Evolutionary conservation across 495 filamentous ascomycete genomes (phyloP).

Genomic region (Podospora sp.): DNA sequence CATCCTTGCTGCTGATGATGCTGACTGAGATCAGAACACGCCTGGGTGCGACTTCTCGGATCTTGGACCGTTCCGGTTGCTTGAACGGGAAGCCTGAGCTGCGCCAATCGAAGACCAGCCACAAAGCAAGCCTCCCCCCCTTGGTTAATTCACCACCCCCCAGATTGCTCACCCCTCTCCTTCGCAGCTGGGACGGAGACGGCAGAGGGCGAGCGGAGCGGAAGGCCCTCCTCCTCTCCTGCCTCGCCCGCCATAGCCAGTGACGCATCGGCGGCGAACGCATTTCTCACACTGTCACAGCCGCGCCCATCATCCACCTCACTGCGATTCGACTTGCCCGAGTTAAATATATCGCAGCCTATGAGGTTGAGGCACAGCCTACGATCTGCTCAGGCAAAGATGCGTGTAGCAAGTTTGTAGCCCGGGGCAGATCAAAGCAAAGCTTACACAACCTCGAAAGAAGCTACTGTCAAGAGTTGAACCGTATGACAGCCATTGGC

Average conservation of each 20-base stretch:
- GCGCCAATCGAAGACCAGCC: slow-evolving; percentile 12
- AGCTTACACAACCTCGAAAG: not conserved
- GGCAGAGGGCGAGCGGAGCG: not conserved
- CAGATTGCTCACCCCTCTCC: not conserved
- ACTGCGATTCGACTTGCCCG: slow-evolving; percentile 1
- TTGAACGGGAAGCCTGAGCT: slow-evolving; percentile 6
- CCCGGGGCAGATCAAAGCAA: not conserved
- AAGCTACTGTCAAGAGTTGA: not conserved
- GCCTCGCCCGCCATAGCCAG: slow-evolving; percentile 1
- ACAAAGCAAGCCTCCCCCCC: slow-evolving; percentile 15
- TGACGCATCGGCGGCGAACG: not conserved
- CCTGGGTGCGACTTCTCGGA: slow-evolving; percentile 1
- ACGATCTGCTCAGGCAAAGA: not conserved
- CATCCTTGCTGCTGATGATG: slow-evolving; percentile 2
- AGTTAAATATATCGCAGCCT: slow-evolving; percentile 8
- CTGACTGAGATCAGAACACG: slow-evolving; percentile 15
- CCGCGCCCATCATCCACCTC: slow-evolving; percentile 9
- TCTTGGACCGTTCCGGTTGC: not conserved
- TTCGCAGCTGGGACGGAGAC: not conserved
- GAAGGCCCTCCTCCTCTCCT: not conserved
- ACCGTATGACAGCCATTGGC: not conserved
- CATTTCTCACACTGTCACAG: slow-evolving; percentile 15
- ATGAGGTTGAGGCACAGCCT: slow-evolving; percentile 6
- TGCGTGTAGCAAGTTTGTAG: not conserved
- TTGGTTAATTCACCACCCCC: slow-evolving; percentile 14